Base-by-base conservation (phyloP, 805 yeast genomes). In the Candida jianshihensis region DNA sequence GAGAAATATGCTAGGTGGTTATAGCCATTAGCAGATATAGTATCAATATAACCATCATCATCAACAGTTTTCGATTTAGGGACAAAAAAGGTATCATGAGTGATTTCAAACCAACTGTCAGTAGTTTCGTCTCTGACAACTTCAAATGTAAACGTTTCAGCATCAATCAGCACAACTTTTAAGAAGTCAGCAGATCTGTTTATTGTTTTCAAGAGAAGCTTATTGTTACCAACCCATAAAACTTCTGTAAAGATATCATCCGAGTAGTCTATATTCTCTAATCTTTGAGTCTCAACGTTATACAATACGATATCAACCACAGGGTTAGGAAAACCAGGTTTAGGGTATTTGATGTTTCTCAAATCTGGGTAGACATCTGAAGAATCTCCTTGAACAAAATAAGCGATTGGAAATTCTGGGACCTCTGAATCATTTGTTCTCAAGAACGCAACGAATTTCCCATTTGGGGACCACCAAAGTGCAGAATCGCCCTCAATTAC, bases 391-490 rank as follows among this genome's bases (percentile, higher is more conserved):
- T 79, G 82, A 12, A 76, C 82, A 60, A 74, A 86, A 55, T 80
- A 85, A 5, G 89, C 86, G 28, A 87, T 73, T 2, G 85, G 74
- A 56, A 69, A 87, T 31, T 71, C 80, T 3, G 82, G 81, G 1
- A 87, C 95, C 5, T 58, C 52, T 2, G 90, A 71, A 48, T 88
- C 95, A 55, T 87, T 79, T 26, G 83, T 73, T 39, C 77, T 69
- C 46, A 83, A 57, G 42, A 73, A 81, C 0, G 87, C 71, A 30
- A 88, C 53, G 47, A 66, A 70, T n/a, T 70, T 61, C 11, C 90
- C 88, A 29, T 66, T 58, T 8, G 85, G 85, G 5, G 95, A 81
- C 96, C 96, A 88, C 95, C 95, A 87, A 33, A 86, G 46, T 1
- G 89, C 85, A 17, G 69, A 60, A 47, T 80, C 87, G 18, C 74